Evolutionary conservation across 345 rosid genomes (phyloP), one percentile per base, ranked within the genome.

Genomic region (Pistacia vera): DNA sequence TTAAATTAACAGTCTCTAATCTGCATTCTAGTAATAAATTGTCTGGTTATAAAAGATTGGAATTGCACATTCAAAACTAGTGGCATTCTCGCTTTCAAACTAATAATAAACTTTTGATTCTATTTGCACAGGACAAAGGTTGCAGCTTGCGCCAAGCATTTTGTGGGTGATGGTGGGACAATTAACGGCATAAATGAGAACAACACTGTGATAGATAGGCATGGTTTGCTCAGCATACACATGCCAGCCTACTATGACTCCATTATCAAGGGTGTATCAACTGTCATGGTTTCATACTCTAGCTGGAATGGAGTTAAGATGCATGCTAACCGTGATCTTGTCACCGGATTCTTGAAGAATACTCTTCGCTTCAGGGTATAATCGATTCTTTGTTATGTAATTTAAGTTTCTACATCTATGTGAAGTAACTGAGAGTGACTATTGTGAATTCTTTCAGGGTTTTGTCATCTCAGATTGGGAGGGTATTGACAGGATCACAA

Each of bases 161-260:
- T 82, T 62, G 95, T 96, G 59, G 99, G 95, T 38, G 99, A 96
- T 74, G 99, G 99, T 68, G 99, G 99, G 73, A 96, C 98, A 18
- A 72, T 80, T 9, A 0, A 80, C 0, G 98, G 99, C 49, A 77
- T 93, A 63, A 87, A 96, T 72, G 97, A 91, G 90, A 76, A 87
- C 80, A 91, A 95, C 84, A 89, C 92, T 0, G 70, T 86, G 35
- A 86, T 66, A 58, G 84, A 84, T 80, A 66, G 89, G 51, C 89
- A 90, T 14, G 92, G 88, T 44, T 59, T 93, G 78, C 86, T 88
- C 7, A 78, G 81, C 71, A 85, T 86, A 56, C 99, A 95, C 79
- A 90, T 93, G 97, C 90, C 93, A 9, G 97, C 80, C 13, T 95
- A 92, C 77, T 90, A 88, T 77, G 12, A 66, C 52, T 86, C 99